Conservation (phyloP, 371 early-diverging fungal species). For the Choanephora cucurbitarum region DNA sequence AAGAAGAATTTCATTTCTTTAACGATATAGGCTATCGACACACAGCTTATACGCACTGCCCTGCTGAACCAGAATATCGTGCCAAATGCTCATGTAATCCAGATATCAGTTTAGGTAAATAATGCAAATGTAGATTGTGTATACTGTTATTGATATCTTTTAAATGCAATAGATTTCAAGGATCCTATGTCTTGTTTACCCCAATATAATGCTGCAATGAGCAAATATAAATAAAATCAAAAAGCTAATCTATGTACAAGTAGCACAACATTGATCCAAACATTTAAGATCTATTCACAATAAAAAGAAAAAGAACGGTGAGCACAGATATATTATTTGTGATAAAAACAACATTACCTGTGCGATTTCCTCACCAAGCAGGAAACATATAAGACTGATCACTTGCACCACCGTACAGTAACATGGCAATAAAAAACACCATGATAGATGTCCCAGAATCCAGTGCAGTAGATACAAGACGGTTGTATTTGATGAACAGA, state of each 20-base stretch:
- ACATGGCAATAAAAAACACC: conserved; percentile 52
- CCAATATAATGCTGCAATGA: conserved; percentile 14
- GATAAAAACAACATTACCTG: conserved; percentile 9
- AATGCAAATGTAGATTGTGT: too few species aligned
- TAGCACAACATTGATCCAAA: conserved; percentile 25
- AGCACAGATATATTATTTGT: neutral
- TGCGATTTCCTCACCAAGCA: conserved; percentile 55
- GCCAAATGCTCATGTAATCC: conserved; percentile 61
- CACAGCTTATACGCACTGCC: conserved; percentile 71
- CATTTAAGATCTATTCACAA: conserved; percentile 14
- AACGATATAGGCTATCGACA: conserved; percentile 81
- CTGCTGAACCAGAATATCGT: conserved; percentile 55
- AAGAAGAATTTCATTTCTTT: conserved; percentile 85
- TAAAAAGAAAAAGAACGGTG: neutral
- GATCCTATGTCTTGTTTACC: conserved; percentile 23
- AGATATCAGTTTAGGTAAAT: conserved; percentile 53
- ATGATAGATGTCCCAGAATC: conserved; percentile 61
- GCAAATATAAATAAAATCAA: neutral
- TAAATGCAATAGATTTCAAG: conserved; percentile 8
- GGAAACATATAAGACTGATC: conserved; percentile 44
- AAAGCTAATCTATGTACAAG: conserved; percentile 5
- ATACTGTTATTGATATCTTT: neutral
- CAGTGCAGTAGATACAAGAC: conserved; percentile 56
- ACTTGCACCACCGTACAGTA: conserved; percentile 53
- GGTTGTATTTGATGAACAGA: conserved; percentile 60